Evolutionary conservation across 495 filamentous ascomycete genomes (phyloP), one percentile per base, ranked within the genome.

Genomic region (Echria macrotheca): DNA sequence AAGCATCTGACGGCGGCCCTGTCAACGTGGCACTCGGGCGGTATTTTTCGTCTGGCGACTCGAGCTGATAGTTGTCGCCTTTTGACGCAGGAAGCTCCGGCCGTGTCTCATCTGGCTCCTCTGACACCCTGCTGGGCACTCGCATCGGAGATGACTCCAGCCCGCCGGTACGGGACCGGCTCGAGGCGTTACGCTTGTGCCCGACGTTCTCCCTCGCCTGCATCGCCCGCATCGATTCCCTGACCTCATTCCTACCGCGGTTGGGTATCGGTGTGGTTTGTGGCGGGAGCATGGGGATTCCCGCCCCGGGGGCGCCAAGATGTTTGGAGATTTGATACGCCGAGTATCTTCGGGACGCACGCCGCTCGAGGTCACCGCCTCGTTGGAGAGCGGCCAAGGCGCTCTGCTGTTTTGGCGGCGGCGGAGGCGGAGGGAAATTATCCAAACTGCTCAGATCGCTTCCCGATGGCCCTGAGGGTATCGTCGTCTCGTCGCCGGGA

Each of bases 321-420:
- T 95, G 89, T 57, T 95, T 96, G 18, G 87, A 87, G 38, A 97
- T 91, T 57, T 97, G 94, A 67, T 97, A 98, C 32, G 85, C 83
- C 24, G 91, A 96, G 61, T 96, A 97, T 56, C 93, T 73, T 57
- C 91, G 77, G 3, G 94, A 97, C 8, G 93, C 94, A 56, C 93
- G 79, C 55, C 93, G 78, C 59, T 97, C 91, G n/a, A 97, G 71
- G 49, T 95, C 89, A 4, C 90, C 89, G 44, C 90, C 89, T 63
- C 87, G 76, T 63, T 97, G 94, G 52, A 98, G 66, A 35, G 90
- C 90, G 31, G 87, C 89, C 41, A 98, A 73, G 7, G 93, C 93
- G 71, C 95, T 91, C 59, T 94, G 85, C 55, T 91, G 82, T 37
- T 87, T 83, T 8, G 86, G 84, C 9, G 86, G 86, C 6, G 86